These are phyloP conservation scores for Lepidium sativum DNA, from an alignment of 345 rosid genomes.

Conservation along the genomic window DNA sequence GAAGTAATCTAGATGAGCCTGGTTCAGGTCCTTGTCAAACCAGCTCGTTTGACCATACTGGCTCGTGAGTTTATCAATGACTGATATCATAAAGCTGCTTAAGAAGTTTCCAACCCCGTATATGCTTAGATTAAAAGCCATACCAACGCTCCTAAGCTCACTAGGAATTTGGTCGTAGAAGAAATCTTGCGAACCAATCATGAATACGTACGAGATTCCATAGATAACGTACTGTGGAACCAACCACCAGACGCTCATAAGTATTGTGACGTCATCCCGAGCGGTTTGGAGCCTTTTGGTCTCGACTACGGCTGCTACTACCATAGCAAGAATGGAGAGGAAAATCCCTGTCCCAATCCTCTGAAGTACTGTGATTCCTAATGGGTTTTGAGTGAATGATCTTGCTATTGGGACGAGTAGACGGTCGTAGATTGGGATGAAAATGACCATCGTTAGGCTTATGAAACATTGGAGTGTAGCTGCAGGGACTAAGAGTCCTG, in stretches of 20 bases:
- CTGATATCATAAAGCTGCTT: constrained; percentile 41
- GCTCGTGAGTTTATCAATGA: constrained; percentile 30
- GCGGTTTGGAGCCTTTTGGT: constrained; percentile 23
- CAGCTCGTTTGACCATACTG: constrained; percentile 32
- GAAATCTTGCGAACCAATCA: constrained; percentile 50
- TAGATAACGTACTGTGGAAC: constrained; percentile 24
- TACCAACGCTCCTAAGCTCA: constrained; percentile 46
- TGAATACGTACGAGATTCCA: constrained; percentile 30
- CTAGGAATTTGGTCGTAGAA: constrained; percentile 51
- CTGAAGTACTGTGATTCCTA: constrained; percentile 35
- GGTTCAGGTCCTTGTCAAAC: constrained; percentile 41
- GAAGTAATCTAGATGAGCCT: constrained; percentile 48
- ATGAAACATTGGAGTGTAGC: constrained; percentile 44
- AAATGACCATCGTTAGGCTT: constrained; percentile 26
- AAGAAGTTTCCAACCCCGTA: constrained; percentile 41
- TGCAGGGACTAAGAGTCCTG: constrained; percentile 34
- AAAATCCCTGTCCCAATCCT: constrained; percentile 27
- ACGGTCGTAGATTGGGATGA: constrained; percentile 43
- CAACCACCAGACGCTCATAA: constrained; percentile 34
- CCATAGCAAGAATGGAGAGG: constrained; percentile 19
- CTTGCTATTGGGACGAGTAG: constrained; percentile 39
- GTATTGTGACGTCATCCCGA: not conserved
- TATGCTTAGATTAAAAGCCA: constrained; percentile 43
- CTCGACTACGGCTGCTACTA: constrained; percentile 33
- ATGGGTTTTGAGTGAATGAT: constrained; percentile 18